These are phyloP conservation scores for Citrus unshiu DNA, from an alignment of 345 rosid genomes.

Conservation along the genomic window DNA sequence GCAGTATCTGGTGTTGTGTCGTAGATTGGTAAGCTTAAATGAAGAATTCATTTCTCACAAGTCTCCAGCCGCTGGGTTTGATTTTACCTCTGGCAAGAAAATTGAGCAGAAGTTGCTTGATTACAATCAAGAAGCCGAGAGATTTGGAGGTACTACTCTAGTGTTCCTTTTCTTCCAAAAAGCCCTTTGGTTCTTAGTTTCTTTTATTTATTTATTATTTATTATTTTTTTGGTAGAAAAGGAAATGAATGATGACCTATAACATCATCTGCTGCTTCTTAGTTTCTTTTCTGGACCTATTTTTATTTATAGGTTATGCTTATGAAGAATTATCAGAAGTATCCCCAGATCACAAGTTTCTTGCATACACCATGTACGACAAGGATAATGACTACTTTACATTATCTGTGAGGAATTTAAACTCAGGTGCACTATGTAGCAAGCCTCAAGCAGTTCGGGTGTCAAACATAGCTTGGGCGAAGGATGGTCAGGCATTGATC, in stretches of 20 bases:
- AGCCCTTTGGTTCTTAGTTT: neutral
- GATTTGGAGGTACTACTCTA: constrained; percentile 76
- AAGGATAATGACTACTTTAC: constrained; percentile 83
- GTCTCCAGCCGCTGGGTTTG: constrained; percentile 78
- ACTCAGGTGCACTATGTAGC: constrained; percentile 87
- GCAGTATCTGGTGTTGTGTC: constrained; percentile 78
- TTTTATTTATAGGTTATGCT: constrained; percentile 62
- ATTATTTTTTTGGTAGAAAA: neutral
- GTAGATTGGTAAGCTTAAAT: constrained; percentile 69
- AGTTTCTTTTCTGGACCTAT: neutral
- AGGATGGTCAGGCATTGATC: constrained; percentile 77
- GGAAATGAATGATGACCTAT: neutral
- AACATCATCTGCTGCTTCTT: neutral
- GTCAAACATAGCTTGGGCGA: constrained; percentile 88
- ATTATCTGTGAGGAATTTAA: constrained; percentile 77
- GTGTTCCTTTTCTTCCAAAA: constrained; percentile 4
- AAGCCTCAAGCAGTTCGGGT: constrained; percentile 86
- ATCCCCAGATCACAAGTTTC: constrained; percentile 85
- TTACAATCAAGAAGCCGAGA: constrained; percentile 90
- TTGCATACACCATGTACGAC: constrained; percentile 98
- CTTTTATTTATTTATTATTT: too few species aligned
- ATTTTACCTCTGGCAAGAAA: constrained; percentile 76
- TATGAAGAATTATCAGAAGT: constrained; percentile 92
- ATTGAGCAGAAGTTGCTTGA: constrained; percentile 96
- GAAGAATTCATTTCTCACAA: constrained; percentile 80